Conservation (phyloP, 768 basidiomycete species). For the Dentipellis sp. region DNA sequence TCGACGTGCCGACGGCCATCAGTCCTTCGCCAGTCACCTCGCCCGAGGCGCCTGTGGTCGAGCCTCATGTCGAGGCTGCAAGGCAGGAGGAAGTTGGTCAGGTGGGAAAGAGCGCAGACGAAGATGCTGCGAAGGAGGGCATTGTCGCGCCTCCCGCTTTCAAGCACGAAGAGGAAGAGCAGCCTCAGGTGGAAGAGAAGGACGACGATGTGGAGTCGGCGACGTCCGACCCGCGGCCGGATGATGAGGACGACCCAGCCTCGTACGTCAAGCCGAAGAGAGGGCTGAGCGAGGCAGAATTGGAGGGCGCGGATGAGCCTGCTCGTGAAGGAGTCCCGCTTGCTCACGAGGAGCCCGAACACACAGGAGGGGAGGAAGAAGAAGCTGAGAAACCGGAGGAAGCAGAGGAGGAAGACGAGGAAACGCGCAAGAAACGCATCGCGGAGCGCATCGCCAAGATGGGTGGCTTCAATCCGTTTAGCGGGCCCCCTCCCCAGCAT, state of each 20-base stretch:
- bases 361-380: conserved; percentile 6
- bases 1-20: neutral
- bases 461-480: conserved; percentile 52
- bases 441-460: conserved; percentile 52
- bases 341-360: conserved; percentile 24
- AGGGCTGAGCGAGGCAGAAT: neutral
- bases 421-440: conserved; percentile 43
- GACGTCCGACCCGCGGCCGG: conserved; percentile 4
- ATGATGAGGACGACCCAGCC: neutral
- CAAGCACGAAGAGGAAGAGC: neutral
- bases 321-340: neutral
- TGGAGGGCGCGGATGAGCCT: neutral
- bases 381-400: conserved; percentile 32
- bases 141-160: neutral
- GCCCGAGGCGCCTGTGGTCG: neutral
- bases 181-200: neutral
- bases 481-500: conserved; percentile 21
- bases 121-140: conserved; percentile 3
- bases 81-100: neutral
- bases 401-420: conserved; percentile 38
- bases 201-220: neutral
- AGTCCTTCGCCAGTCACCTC: too few species aligned
- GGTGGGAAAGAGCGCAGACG: neutral
- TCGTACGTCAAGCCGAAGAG: neutral
- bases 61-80: neutral